These are phyloP conservation scores for Coelastrella sp. DNA, from an alignment of 139 green algal genomes.

Conservation along the genomic window DNA sequence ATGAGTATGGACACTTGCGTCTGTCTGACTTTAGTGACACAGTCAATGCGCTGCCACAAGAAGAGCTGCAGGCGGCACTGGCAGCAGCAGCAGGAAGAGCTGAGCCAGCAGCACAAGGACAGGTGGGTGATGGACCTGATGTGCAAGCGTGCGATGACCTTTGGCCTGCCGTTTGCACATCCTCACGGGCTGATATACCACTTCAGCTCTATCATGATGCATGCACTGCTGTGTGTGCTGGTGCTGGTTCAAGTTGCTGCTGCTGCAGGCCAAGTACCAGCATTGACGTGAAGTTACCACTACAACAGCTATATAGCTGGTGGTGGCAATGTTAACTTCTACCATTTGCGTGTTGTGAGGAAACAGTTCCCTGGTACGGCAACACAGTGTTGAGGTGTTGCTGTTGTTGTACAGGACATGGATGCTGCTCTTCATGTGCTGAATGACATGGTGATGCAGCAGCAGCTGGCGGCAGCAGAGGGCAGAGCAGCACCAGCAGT, in stretches of 20 bases:
- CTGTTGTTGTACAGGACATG: constrained; percentile 16
- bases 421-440: background rate
- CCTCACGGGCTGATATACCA: background rate
- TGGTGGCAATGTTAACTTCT: background rate
- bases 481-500: constrained; percentile 17
- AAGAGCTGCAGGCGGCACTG: constrained; percentile 38
- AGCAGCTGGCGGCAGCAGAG: constrained; percentile 19
- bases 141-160: background rate
- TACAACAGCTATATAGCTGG: background rate
- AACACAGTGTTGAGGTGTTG: background rate
- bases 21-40: constrained; percentile 86
- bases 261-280: background rate
- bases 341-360: background rate
- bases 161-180: background rate
- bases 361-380: background rate
- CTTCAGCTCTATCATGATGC: background rate
- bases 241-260: background rate
- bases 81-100: background rate
- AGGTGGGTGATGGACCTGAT: background rate
- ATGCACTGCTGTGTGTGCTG: constrained; percentile 5
- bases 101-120: background rate
- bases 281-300: background rate
- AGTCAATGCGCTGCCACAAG: constrained; percentile 72
- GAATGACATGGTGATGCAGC: constrained; percentile 24
- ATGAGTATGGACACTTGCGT: constrained; percentile 82